Percentiles rank a stretch among this genome's conserved stretches.
Conservation (phyloP, 257 asterid species). For the Euphrasia confusa region DNA sequence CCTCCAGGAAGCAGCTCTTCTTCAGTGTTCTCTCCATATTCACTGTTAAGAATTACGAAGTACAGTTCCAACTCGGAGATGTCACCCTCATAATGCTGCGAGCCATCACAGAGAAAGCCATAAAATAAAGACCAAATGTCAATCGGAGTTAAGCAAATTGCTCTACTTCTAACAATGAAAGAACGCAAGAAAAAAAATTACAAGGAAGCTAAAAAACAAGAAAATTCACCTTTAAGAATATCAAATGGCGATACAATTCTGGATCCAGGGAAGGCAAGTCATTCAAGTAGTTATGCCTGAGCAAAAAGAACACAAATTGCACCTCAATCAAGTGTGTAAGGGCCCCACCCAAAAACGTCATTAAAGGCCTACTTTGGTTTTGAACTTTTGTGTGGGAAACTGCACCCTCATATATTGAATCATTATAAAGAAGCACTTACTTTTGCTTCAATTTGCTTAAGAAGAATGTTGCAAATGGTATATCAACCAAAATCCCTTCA, state of each 20-base stretch:
- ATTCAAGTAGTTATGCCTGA: constrained; percentile 89
- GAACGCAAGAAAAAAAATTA: not conserved
- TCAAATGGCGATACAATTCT: constrained; percentile 89
- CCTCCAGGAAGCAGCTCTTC: constrained; percentile 93
- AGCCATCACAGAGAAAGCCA: constrained; percentile 27
- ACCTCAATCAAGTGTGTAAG: constrained; percentile 17
- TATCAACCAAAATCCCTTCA: constrained; percentile 95
- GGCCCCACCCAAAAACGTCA: constrained; percentile 5
- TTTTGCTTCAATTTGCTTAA: constrained; percentile 94
- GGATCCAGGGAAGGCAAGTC: constrained; percentile 98
- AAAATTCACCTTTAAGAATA: constrained; percentile 73
- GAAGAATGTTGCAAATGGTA: constrained; percentile 97
- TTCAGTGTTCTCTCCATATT: constrained; percentile 94
- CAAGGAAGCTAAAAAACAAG: not conserved
- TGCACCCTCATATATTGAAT: not conserved
- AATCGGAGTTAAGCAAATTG: not conserved
- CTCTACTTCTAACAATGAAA: not conserved
- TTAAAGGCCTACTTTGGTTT: not conserved
- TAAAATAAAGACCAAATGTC: constrained; percentile 13
- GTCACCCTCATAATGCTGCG: constrained; percentile 78
- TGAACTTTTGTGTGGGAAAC: not conserved
- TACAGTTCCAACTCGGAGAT: constrained; percentile 77
- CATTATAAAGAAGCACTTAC: constrained; percentile 43
- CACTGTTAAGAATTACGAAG: constrained; percentile 82
- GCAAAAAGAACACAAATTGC: constrained; percentile 27